A percentile compares a stretch with the other conserved stretches of the same genome.
phyloP scores from a whole-genome alignment of 805 yeast species.

The Ogataea pilisensis region DNA sequence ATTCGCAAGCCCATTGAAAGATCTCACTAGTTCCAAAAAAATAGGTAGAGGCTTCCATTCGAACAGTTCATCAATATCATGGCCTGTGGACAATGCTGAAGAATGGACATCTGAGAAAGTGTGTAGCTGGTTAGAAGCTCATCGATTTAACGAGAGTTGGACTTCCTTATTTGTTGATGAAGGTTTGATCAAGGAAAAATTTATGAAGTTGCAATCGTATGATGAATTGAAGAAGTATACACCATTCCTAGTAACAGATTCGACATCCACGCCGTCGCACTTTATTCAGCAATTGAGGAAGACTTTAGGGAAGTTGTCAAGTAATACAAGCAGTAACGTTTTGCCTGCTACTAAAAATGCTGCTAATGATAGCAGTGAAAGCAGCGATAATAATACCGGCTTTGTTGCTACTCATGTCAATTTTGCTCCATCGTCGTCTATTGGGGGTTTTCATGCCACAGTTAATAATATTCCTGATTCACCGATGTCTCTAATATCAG shows the following conservation, averaged over 20 bases:
- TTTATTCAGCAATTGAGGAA: conserved; percentile 53
- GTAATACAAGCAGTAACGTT: conserved; percentile 1
- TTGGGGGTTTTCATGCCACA: too few species aligned
- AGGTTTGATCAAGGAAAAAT: conserved; percentile 57
- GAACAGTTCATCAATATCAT: conserved; percentile 29
- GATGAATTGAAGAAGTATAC: conserved; percentile 37
- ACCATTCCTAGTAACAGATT: conserved; percentile 39
- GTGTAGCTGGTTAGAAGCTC: conserved; percentile 58
- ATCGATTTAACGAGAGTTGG: conserved; percentile 75
- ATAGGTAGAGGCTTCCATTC: conserved; percentile 17
- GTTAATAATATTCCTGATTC: conserved; percentile 4
- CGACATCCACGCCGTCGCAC: conserved; percentile 46
- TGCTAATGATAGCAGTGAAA: not conserved
- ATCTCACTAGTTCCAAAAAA: conserved; percentile 6
- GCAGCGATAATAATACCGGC: conserved; percentile 4
- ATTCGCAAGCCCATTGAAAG: conserved; percentile 1
- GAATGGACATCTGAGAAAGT: conserved; percentile 77
- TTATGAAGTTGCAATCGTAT: conserved; percentile 64
- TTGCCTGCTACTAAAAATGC: conserved; percentile 5
- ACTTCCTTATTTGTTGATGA: conserved; percentile 53
- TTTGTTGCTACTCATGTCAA: too few species aligned
- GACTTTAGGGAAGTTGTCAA: conserved; percentile 29
- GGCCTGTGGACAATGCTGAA: conserved; percentile 50
- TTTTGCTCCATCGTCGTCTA: too few species aligned
- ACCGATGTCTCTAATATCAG: conserved; percentile 19